Evolutionary conservation across 306 rosid species (phyloP).

Genomic region (Citrullus amarus): DNA sequence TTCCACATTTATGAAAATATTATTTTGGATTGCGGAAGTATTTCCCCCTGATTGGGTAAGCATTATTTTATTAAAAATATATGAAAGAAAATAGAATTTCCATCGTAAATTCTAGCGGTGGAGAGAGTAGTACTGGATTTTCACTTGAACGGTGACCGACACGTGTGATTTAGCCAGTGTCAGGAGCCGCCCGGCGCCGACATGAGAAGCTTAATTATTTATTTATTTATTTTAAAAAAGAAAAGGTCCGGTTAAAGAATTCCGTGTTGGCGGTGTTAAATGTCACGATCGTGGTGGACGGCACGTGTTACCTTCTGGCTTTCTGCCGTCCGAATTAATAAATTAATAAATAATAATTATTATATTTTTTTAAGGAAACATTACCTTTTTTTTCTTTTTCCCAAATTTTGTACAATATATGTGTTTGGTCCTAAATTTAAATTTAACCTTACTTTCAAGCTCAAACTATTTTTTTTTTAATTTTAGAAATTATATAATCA

Average conservation of each 20-base stretch:
- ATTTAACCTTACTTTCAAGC: too few species aligned
- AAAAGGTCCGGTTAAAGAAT: neutral
- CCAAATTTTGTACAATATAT: too few species aligned
- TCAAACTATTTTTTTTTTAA: too few species aligned
- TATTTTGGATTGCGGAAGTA: neutral
- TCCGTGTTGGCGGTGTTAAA: neutral
- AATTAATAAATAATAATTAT: too few species aligned
- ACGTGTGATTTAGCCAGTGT: neutral
- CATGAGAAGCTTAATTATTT: neutral
- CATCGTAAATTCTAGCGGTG: neutral
- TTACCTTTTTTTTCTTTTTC: too few species aligned
- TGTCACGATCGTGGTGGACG: conserved; percentile 5
- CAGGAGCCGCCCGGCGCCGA: neutral
- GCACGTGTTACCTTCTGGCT: conserved; percentile 2
- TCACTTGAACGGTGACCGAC: neutral
- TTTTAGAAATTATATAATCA: too few species aligned
- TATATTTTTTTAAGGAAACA: neutral
- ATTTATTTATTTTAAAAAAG: neutral
- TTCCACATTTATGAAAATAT: neutral
- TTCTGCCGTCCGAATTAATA: conserved; percentile 3
- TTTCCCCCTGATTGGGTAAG: neutral
- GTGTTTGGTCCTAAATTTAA: too few species aligned
- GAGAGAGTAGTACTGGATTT: neutral
- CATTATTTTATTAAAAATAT: too few species aligned
- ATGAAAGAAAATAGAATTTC: too few species aligned